Evolutionary conservation across 306 rosid genomes (phyloP).

Genomic region (Astragalus membranaceus): DNA sequence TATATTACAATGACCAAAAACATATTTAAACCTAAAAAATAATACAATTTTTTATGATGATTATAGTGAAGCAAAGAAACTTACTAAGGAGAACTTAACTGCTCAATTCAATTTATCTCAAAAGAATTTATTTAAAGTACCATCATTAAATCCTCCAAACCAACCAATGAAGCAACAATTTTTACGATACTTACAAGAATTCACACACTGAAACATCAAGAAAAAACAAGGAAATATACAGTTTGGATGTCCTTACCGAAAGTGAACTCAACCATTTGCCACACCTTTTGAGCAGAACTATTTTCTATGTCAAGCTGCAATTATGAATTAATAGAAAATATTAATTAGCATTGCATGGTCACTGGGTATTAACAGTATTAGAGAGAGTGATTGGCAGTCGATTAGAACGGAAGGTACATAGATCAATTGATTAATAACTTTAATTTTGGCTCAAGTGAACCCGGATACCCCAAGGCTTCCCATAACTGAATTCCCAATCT

Average conservation of each 20-base stretch:
- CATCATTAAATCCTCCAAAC: background rate
- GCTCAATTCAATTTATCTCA: background rate
- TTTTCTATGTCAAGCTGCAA: conserved; percentile 87
- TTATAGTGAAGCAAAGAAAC: conserved; percentile 9
- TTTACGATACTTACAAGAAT: background rate
- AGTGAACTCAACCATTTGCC: conserved; percentile 82
- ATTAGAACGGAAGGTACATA: too few species aligned
- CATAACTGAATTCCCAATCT: too few species aligned
- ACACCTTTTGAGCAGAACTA: conserved; percentile 63
- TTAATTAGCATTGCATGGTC: too few species aligned
- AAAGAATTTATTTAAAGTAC: background rate
- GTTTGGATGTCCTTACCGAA: conserved; percentile 59
- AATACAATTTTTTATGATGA: background rate
- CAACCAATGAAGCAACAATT: background rate
- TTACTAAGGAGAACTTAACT: background rate
- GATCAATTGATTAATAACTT: too few species aligned
- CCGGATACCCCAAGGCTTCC: too few species aligned
- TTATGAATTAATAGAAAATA: conserved; percentile 14
- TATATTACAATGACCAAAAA: background rate
- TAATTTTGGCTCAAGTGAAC: too few species aligned
- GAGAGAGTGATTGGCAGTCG: too few species aligned
- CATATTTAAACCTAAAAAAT: background rate
- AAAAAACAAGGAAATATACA: background rate
- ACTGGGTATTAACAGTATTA: too few species aligned
- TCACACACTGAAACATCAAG: background rate